Base-by-base conservation (phyloP, 805 yeast genomes). In the Kodamaea kaohsiungensis region DNA sequence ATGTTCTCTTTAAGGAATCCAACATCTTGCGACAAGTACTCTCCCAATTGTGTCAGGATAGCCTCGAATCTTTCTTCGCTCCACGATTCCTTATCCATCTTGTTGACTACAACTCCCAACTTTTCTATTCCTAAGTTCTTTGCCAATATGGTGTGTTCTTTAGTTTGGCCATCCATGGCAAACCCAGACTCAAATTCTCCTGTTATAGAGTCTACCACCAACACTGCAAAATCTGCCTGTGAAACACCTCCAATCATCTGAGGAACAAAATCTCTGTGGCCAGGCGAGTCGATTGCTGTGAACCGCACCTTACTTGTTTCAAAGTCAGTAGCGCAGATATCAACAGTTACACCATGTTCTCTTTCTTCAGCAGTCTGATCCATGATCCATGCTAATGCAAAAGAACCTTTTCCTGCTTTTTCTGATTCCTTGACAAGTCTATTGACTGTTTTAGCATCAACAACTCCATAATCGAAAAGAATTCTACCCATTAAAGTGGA, bases 311-410 rank as follows among this genome's bases (percentile, higher is more conserved):
- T 66, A 0, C 63, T 51, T 2, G 92, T 86, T 60, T 84, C 87
- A 56, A 89, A 85, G 40, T 76, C 73, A 7, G 89, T 85, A 51
- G 87, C 85, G 53, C 89, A 85, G 33, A 88, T 83, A 63, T 89
- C 96, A 19, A 88, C 84, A 2, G 96, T 89, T 3, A 89, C 91
- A 48, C 96, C 96, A 49, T 92, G 76, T 7, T 73, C 57, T 59
- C 96, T 78, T 68, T 89, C 96, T 65, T 89, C 95, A 0, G 75
- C 68, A 0, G 93, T 87, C 65, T 88, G 92, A 67, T 89, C 96
- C 84, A 89, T 77, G 39, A 88, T 82, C 96, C 96, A 89, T 1
- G 96, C 96, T 49, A 88, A 74, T 3, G 93, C 89, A 71, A 89
- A 89, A 4, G 93, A 88, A 9, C 86, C 83, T 63, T 89, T 89